Percentiles rank a stretch among this genome's conserved stretches.
phyloP scores from a whole-genome alignment of 1,284 basidiomycete species.

The Cutaneotrichosporon cyanovorans region DNA sequence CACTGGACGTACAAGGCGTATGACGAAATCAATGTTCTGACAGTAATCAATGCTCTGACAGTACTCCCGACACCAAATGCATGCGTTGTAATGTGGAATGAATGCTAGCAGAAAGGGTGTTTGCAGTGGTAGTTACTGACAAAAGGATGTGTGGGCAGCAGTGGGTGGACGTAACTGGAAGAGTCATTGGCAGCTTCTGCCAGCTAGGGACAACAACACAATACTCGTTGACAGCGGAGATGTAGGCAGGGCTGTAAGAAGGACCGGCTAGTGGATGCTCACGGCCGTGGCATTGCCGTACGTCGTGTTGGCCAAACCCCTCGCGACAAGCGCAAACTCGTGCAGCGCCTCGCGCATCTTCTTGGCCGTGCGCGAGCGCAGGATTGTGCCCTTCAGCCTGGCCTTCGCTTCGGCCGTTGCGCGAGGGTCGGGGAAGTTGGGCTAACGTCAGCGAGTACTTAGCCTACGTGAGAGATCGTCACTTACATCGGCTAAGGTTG shows the following conservation, averaged over 20 bases:
- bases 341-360: conserved; percentile 46
- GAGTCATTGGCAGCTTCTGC: too few species aligned
- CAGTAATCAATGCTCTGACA: too few species aligned
- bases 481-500: conserved; percentile 62
- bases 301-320: conserved; percentile 43
- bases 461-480: too few species aligned
- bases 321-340: conserved; percentile 45
- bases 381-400: conserved; percentile 63
- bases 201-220: too few species aligned
- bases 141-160: too few species aligned
- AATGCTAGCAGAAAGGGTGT: too few species aligned
- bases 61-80: too few species aligned
- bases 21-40: too few species aligned
- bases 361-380: conserved; percentile 45
- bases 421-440: conserved; percentile 38
- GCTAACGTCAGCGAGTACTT: not conserved
- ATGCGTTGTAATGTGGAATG: too few species aligned
- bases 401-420: conserved; percentile 60
- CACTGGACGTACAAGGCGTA: too few species aligned
- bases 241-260: not conserved
- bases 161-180: too few species aligned
- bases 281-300: conserved; percentile 45
- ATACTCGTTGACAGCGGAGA: not conserved
- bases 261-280: not conserved
- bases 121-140: too few species aligned